phyloP scores from a whole-genome alignment of 2,329 filamentous ascomycete genomes.

The Cylindrodendrum hubeiense region DNA sequence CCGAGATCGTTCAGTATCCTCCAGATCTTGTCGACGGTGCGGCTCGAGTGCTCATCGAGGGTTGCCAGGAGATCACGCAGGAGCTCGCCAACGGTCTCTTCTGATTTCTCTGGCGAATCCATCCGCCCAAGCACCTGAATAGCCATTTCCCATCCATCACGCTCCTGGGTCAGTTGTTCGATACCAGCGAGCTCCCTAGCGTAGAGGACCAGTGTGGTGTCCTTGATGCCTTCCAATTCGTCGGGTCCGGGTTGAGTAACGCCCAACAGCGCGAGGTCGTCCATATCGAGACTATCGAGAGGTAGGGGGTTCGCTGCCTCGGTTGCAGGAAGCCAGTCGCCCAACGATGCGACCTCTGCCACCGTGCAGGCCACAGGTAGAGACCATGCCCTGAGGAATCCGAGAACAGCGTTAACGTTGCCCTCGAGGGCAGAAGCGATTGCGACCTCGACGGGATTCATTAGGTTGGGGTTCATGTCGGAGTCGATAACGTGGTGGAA shows the following conservation, averaged over 20 bases:
- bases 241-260: slow-evolving; percentile 70
- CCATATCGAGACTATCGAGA: slow-evolving; percentile 79
- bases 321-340: slow-evolving; percentile 78
- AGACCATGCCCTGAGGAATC: slow-evolving; percentile 83
- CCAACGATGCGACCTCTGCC: slow-evolving; percentile 85
- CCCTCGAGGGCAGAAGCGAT: slow-evolving; percentile 87
- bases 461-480: slow-evolving; percentile 82
- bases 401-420: slow-evolving; percentile 81
- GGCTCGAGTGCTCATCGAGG: slow-evolving; percentile 74
- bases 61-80: slow-evolving; percentile 74
- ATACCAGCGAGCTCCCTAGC: slow-evolving; percentile 74
- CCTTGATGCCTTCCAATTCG: slow-evolving; percentile 76
- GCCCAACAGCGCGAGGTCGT: slow-evolving; percentile 86
- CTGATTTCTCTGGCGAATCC: slow-evolving; percentile 78
- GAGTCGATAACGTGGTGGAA: slow-evolving; percentile 77
- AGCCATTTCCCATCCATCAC: slow-evolving; percentile 90
- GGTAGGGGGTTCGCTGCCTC: slow-evolving; percentile 58
- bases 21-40: slow-evolving; percentile 85
- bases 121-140: slow-evolving; percentile 86
- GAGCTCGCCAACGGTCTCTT: slow-evolving; percentile 80
- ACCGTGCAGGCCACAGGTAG: slow-evolving; percentile 82
- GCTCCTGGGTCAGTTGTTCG: slow-evolving; percentile 60
- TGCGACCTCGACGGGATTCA: slow-evolving; percentile 82
- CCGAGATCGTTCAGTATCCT: slow-evolving; percentile 81
- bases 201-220: slow-evolving; percentile 83